phyloP scores from a whole-genome alignment of 495 filamentous ascomycete genomes.

The Neurospora pannonica region DNA sequence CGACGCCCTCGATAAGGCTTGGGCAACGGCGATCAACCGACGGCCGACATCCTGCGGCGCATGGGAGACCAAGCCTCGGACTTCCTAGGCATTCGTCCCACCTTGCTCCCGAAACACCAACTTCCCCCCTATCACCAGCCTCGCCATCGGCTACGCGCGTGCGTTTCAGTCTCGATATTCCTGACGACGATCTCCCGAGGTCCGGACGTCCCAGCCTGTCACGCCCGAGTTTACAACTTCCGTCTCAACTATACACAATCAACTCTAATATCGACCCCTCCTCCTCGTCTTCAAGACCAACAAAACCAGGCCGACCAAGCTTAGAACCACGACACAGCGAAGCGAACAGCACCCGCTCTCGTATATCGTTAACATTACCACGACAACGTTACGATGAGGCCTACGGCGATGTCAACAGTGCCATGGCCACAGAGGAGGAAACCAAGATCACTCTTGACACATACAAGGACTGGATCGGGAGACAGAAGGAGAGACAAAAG shows the following conservation, averaged over 20 bases:
- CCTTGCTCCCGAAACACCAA: background rate
- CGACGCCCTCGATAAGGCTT: background rate
- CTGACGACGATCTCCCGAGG: background rate
- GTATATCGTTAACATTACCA: slow-evolving; percentile 17
- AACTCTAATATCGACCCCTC: slow-evolving; percentile 12
- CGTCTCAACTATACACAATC: slow-evolving; percentile 20
- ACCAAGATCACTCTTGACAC: slow-evolving; percentile 9
- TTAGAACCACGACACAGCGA: background rate
- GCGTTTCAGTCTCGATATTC: background rate
- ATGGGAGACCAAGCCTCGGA: background rate
- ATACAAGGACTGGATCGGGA: slow-evolving; percentile 14
- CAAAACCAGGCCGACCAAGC: background rate
- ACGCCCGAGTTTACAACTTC: slow-evolving; percentile 1
- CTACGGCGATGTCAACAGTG: slow-evolving; percentile 9
- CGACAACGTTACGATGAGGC: slow-evolving; percentile 18
- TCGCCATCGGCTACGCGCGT: background rate
- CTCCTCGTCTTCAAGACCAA: slow-evolving; percentile 1
- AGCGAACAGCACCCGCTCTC: slow-evolving; percentile 5
- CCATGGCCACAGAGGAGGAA: slow-evolving; percentile 11
- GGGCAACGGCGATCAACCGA: background rate
- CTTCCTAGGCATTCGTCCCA: background rate
- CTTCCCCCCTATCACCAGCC: background rate
- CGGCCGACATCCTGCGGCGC: background rate
- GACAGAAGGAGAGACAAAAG: slow-evolving; percentile 13
- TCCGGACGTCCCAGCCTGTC: background rate